Evolutionary conservation across 176 grass and related monocot genomes (phyloP).

Genomic region (Typha latifolia): DNA sequence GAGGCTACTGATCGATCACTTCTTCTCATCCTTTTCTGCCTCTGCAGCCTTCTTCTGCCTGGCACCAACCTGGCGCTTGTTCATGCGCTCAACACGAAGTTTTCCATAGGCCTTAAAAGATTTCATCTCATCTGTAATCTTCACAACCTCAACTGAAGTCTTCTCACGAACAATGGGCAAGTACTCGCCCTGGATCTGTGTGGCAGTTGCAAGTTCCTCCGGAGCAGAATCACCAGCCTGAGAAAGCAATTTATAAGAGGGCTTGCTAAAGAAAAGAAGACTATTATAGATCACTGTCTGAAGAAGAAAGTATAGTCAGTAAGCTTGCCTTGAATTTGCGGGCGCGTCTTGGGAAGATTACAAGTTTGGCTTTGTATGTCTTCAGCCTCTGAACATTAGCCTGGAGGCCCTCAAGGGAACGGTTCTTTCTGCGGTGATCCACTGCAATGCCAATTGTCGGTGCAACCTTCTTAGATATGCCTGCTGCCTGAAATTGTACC

Average conservation of each 20-base stretch:
- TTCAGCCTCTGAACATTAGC: conserved; percentile 18
- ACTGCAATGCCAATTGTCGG: conserved; percentile 57
- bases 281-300: not conserved
- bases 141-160: conserved; percentile 54
- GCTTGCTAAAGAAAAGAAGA: not conserved
- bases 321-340: conserved; percentile 58
- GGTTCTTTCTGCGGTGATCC: conserved; percentile 16
- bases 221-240: conserved; percentile 85
- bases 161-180: conserved; percentile 64
- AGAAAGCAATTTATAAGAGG: not conserved
- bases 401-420: conserved; percentile 12
- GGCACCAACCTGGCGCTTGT: conserved; percentile 49
- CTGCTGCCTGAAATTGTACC: conserved; percentile 38
- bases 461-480: conserved; percentile 65
- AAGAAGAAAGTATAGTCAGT: not conserved
- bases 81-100: conserved; percentile 69
- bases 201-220: conserved; percentile 72
- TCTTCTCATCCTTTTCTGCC: conserved; percentile 81
- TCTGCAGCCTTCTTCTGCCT: conserved; percentile 66
- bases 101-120: conserved; percentile 72
- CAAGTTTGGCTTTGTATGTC: conserved; percentile 36
- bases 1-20: conserved; percentile 21
- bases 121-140: conserved; percentile 88
- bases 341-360: conserved; percentile 74
- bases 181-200: conserved; percentile 74